Evolutionary conservation across 2,329 filamentous ascomycete species (phyloP), one percentile per base, ranked within the genome.

Genomic region (Diaporthe sp.): DNA sequence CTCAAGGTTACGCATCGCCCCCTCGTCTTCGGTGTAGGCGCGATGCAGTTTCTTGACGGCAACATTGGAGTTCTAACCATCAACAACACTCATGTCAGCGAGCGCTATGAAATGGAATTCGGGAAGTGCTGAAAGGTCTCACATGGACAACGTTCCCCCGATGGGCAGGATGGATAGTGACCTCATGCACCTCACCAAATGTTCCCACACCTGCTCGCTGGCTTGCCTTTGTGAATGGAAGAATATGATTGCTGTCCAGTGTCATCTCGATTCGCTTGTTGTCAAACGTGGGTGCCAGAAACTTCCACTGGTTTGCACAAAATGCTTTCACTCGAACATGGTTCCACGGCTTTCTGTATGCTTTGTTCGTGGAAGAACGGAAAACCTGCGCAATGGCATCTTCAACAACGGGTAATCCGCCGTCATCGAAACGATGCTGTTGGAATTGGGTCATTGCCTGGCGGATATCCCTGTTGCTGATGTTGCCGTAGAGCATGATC

Each of bases 201-300:
- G 22, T 44, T 4, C 53, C 73, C 2, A n/a, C 25, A 10, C 34
- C 8, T 0, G 2, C 17, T 0, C 17, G n/a, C 1, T 46, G 12
- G n/a, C 19, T 12, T 15, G 28, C n/a, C 25, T 10, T 22, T 3
- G 5, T 68, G 39, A 74, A 74, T 4, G 61, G 72, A 7, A 74
- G 31, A 8, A 68, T 31, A 13, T 19, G 3, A 0, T 49, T 2
- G 5, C 8, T 25, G 1, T 58, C 3, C 4, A 68, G 53, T 2
- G 1, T 1, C 42, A 72, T 7, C 13, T 25, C 44, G 1, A 0
- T 1, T 1, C 12, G 2, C 0, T 1, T 3, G 8, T 3, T 10
- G 19, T 57, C 13, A 13, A 72, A 72, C 0, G 22, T 2, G 1
- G 70, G 70, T 1, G 39, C 70, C 0, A 72, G 53, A 1, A n/a